These are phyloP conservation scores for Ophiosphaerella narmari DNA, from an alignment of 2,329 filamentous ascomycete species.

Conservation along the genomic window DNA sequence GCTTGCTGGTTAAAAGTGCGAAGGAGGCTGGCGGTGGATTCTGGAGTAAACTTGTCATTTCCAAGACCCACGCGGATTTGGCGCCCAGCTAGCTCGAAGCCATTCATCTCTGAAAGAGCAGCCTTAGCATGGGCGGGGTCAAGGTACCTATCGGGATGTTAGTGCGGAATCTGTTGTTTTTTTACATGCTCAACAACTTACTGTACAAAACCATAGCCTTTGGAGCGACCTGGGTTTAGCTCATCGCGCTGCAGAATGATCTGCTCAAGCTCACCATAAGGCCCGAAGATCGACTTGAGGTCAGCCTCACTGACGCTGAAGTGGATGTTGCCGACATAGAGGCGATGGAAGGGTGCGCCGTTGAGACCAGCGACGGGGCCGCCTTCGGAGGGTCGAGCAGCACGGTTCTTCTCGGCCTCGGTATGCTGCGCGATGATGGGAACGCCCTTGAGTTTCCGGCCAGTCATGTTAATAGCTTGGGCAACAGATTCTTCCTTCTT, in stretches of 20 bases:
- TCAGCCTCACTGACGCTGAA: slow-evolving; percentile 98
- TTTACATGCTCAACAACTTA: slow-evolving; percentile 57
- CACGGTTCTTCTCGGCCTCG: slow-evolving; percentile 98
- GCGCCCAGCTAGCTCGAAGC: slow-evolving; percentile 95
- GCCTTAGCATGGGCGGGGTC: slow-evolving; percentile 90
- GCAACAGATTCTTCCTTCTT: slow-evolving; percentile 92
- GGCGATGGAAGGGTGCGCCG: slow-evolving; percentile 91
- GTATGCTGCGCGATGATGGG: slow-evolving; percentile 98
- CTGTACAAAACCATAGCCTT: slow-evolving; percentile 99
- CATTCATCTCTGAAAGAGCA: slow-evolving; percentile 98
- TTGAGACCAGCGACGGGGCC: slow-evolving; percentile 70
- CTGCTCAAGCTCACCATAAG: slow-evolving; percentile 96
- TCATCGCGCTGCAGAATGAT: slow-evolving; percentile 98
- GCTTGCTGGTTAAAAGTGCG: slow-evolving; percentile 79
- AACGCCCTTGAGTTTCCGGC: slow-evolving; percentile 97
- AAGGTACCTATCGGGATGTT: slow-evolving; percentile 71
- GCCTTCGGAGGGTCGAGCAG: slow-evolving; percentile 73
- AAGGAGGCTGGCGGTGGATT: slow-evolving; percentile 89
- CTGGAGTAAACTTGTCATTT: slow-evolving; percentile 99
- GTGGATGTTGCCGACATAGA: slow-evolving; percentile 99
- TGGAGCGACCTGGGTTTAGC: slow-evolving; percentile 58
- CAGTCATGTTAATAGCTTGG: slow-evolving; percentile 94
- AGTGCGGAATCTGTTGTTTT: slow-evolving; percentile 7
- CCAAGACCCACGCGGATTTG: slow-evolving; percentile 98
- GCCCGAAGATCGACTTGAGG: slow-evolving; percentile 93